A percentile compares a stretch with the other conserved stretches of the same genome.
Conservation (phyloP, 179 eudicot genomes). For the Silene coronaria region DNA sequence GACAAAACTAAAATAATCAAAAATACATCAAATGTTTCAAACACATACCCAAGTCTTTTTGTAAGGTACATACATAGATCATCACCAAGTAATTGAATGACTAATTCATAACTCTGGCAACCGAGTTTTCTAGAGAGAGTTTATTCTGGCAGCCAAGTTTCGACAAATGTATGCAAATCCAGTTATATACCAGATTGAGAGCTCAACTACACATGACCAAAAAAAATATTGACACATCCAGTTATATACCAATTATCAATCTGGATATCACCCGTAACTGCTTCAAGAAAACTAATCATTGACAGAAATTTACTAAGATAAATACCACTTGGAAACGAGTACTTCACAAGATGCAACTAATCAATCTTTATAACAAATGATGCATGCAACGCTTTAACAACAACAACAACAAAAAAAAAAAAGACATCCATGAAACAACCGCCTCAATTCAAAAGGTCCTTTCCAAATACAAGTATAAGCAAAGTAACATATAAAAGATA, state of each 20-base stretch:
- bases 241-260: too few species aligned
- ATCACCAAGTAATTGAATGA: not conserved
- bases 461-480: constrained; percentile 34
- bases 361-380: too few species aligned
- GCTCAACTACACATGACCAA: too few species aligned
- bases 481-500: constrained; percentile 34
- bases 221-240: too few species aligned
- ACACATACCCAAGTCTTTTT: not conserved
- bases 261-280: not conserved
- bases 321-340: not conserved
- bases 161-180: not conserved
- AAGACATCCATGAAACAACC: not conserved
- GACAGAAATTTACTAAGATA: not conserved
- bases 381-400: not conserved
- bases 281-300: not conserved
- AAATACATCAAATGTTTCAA: not conserved
- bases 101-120: not conserved
- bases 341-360: not conserved
- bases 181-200: not conserved
- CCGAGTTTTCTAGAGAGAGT: not conserved
- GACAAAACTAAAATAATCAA: not conserved
- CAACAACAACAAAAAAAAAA: not conserved
- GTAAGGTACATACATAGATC: not conserved
- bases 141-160: not conserved
- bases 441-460: not conserved